phyloP scores from a whole-genome alignment of 768 basidiomycete genomes.

The Lentinula edodes region DNA sequence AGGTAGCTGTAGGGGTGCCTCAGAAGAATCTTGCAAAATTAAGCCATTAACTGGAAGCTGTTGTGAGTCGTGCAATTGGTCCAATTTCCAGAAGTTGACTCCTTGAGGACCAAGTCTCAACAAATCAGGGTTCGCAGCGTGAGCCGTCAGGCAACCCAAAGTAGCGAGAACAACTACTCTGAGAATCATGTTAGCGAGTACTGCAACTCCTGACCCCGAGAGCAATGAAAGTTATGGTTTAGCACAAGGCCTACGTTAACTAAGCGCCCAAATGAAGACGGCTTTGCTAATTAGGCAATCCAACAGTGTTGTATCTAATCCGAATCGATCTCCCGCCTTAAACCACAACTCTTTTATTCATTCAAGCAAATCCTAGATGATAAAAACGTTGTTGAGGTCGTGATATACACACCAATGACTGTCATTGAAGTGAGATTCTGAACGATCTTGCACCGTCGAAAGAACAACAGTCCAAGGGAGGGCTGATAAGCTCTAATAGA shows the following conservation, averaged over 20 bases:
- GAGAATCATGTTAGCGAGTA: not conserved
- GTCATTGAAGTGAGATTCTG: too few species aligned
- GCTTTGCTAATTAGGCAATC: too few species aligned
- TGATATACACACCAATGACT: too few species aligned
- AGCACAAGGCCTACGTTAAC: too few species aligned
- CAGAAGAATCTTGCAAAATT: not conserved
- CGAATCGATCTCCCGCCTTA: too few species aligned
- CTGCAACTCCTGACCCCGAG: not conserved
- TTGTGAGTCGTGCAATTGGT: not conserved
- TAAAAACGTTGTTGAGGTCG: too few species aligned
- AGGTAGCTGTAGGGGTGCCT: not conserved
- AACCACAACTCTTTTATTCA: too few species aligned
- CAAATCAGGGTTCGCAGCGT: not conserved
- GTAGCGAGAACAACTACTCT: not conserved
- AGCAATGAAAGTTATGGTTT: not conserved
- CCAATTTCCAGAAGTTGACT: conserved; percentile 5
- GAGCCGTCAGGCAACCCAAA: not conserved
- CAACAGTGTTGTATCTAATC: too few species aligned
- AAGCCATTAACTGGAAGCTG: not conserved
- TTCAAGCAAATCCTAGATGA: too few species aligned
- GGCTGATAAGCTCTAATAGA: not conserved
- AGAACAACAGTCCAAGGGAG: not conserved
- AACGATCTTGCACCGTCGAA: not conserved
- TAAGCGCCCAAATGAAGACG: too few species aligned
- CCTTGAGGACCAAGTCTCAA: conserved; percentile 7